Conservation (phyloP, 371 early-diverging fungal species). For the Mortierella sp. region DNA sequence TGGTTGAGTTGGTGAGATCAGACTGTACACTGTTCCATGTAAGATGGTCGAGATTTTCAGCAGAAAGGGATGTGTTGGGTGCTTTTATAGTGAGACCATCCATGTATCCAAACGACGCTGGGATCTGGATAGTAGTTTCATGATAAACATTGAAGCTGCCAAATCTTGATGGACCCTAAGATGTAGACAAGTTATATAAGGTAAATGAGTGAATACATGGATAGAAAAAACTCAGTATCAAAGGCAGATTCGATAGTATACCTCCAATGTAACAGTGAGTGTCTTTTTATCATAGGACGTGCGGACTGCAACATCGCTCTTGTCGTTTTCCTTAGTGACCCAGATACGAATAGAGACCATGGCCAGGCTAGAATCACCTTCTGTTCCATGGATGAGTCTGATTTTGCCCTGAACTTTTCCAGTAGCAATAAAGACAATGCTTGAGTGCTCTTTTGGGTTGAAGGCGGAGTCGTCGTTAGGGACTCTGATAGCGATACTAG, state of each 20-base stretch:
- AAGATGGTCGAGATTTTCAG: conserved; percentile 28
- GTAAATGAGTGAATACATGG: neutral
- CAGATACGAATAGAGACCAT: conserved; percentile 49
- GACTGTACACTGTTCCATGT: conserved; percentile 21
- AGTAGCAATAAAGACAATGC: conserved; percentile 28
- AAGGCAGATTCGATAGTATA: conserved; percentile 7
- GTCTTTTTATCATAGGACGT: conserved; percentile 33
- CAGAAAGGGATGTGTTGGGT: conserved; percentile 44
- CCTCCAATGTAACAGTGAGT: conserved; percentile 34
- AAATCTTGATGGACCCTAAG: conserved; percentile 41
- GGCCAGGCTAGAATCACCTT: conserved; percentile 31
- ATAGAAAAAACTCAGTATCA: neutral
- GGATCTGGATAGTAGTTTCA: conserved; percentile 46
- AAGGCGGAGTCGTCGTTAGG: conserved; percentile 45
- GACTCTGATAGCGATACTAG: conserved; percentile 44
- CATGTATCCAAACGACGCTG: conserved; percentile 24
- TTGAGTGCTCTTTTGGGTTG: conserved; percentile 42
- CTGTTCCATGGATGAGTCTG: conserved; percentile 33
- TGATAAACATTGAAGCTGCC: conserved; percentile 45
- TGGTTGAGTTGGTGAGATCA: conserved; percentile 25
- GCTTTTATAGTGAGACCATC: conserved; percentile 25
- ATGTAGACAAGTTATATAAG: neutral
- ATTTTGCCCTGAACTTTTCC: conserved; percentile 53
- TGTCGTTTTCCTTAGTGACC: conserved; percentile 51
- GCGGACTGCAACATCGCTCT: conserved; percentile 33